phyloP scores from a whole-genome alignment of 345 rosid genomes.

The Atalantia buxifolia region DNA sequence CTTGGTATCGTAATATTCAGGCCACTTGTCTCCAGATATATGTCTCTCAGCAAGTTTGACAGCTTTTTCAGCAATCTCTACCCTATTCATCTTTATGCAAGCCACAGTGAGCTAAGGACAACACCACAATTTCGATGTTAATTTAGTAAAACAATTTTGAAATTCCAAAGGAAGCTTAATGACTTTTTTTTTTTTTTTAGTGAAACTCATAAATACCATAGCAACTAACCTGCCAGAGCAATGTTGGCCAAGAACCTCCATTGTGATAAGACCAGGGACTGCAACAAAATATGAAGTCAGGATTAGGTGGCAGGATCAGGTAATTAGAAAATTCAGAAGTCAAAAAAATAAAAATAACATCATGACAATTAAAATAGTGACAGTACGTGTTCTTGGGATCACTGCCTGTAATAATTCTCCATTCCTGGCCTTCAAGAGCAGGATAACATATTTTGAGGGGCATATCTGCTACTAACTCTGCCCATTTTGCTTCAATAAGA shows the following conservation, averaged over 20 bases:
- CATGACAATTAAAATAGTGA: conserved; percentile 3
- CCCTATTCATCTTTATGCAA: conserved; percentile 83
- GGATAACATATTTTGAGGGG: conserved; percentile 85
- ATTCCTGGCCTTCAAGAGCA: conserved; percentile 82
- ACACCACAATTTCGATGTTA: not conserved
- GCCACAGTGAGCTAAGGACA: conserved; percentile 71
- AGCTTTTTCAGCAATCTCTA: conserved; percentile 78
- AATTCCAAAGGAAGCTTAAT: no score
- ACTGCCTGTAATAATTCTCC: conserved; percentile 82
- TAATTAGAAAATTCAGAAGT: not conserved
- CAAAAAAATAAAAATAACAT: not conserved
- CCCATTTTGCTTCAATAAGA: conserved; percentile 82
- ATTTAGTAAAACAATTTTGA: not conserved
- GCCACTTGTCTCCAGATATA: conserved; percentile 77
- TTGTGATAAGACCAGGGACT: conserved; percentile 98
- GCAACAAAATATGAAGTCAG: conserved; percentile 31
- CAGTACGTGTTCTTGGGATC: conserved; percentile 92
- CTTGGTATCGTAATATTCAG: conserved; percentile 84
- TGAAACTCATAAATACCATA: not conserved
- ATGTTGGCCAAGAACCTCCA: conserved; percentile 94
- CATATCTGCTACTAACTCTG: conserved; percentile 79
- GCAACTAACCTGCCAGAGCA: conserved; percentile 90
- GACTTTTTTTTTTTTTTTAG: no score
- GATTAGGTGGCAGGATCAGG: conserved; percentile 5
- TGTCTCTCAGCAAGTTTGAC: conserved; percentile 68